A percentile compares a stretch with the other conserved stretches of the same genome.
Evolutionary conservation across 2,329 filamentous ascomycete species (phyloP).

Genomic region (Cytospora schulzeri): DNA sequence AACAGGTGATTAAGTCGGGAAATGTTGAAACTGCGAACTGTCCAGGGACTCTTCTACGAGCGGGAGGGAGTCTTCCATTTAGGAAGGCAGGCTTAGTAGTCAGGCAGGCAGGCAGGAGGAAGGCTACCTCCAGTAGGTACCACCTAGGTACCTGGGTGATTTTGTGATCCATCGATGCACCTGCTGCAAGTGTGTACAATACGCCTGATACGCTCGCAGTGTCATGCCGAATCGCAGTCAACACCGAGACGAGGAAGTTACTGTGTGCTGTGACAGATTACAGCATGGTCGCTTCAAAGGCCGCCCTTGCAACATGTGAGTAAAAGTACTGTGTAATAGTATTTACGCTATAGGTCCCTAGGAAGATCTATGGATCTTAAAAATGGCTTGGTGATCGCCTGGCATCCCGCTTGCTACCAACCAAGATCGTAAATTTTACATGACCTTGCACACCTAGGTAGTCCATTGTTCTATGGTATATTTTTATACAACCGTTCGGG

Average conservation of each 20-base stretch:
- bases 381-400: not conserved
- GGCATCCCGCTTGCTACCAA: not conserved
- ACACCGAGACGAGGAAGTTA: not conserved
- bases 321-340: not conserved
- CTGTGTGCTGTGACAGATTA: too few relatives aligned
- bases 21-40: not conserved
- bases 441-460: too few relatives aligned
- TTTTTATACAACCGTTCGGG: not conserved
- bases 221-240: not conserved
- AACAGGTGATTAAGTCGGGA: conserved; percentile 9
- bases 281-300: not conserved
- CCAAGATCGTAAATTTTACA: not conserved
- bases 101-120: too few relatives aligned
- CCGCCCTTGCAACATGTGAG: not conserved
- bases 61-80: not conserved
- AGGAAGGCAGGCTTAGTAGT: not conserved
- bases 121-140: too few relatives aligned
- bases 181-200: conserved; percentile 7
- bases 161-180: not conserved
- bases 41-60: too few relatives aligned
- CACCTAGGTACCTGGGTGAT: too few relatives aligned
- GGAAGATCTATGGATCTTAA: not conserved
- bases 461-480: not conserved
- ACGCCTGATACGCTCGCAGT: not conserved
- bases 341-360: not conserved